Evolutionary conservation across 169 alveolate species (phyloP), one percentile per base, ranked within the genome.

Genomic region (Cryptosporidium meleagridis): DNA sequence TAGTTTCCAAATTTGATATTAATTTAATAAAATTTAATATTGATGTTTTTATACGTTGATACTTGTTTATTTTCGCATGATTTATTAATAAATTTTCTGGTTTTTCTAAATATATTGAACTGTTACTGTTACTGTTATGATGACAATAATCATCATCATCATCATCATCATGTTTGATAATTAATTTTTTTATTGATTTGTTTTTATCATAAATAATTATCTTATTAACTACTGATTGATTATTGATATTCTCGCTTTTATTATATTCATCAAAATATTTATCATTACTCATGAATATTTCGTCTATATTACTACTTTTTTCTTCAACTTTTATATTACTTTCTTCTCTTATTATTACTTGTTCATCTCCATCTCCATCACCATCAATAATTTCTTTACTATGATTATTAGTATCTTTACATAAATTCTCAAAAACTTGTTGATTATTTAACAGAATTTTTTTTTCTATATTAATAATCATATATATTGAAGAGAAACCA

Each of bases 391-490:
- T 4, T 29, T 29, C 29, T 62, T 62, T 41, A 16, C 29, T n/a
- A 9, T 16, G 14, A 69, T 69, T 44, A 69, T 39, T 69, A 18
- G 7, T 23, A 2, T 41, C 84, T 41, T 33, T 21, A 21, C 31
- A n/a, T 45, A 18, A 45, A 44, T 70, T 23, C 16, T 31, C 26
- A 4, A 52, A 45, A 14, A 10, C 39, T 44, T 44, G 18, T 9
- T 12, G 44, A 39, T 6, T 44, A 44, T 44, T 44, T 44, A 44
- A 53, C n/a, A 16, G 33, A 18, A 75, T 75, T 55, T 16, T 75
- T 39, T 75, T 75, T 55, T 75, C 86, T n/a, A 59, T 75, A 14
- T 23, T 31, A 23, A 75, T 59, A 18, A 75, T 75, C 59, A 75
- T 55, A 39, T 75, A 75, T 29, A 75, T 75, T 35, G 72, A 53